Percentiles rank a stretch among this genome's conserved stretches.
phyloP scores from a whole-genome alignment of 768 basidiomycete species.

The Pleurotus eryngii region DNA sequence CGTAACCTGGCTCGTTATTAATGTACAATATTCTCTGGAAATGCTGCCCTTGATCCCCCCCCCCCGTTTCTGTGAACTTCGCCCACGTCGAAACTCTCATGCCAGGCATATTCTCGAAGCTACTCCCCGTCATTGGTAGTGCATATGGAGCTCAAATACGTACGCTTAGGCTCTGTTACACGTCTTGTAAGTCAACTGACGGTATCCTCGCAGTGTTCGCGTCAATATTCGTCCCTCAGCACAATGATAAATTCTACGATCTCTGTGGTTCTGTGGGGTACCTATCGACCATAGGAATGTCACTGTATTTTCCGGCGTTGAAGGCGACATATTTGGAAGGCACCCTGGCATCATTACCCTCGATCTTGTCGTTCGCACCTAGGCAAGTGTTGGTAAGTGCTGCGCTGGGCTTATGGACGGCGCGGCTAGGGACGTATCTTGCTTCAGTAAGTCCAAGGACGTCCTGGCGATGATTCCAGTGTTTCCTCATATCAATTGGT shows the following conservation, averaged over 20 bases:
- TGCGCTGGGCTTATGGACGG: conserved; percentile 57
- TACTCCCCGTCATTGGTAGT: conserved; percentile 45
- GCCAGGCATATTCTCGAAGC: conserved; percentile 41
- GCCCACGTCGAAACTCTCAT: not conserved
- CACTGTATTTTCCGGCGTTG: conserved; percentile 59
- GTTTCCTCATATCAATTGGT: not conserved
- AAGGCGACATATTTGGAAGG: conserved; percentile 45
- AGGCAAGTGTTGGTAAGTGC: conserved; percentile 59
- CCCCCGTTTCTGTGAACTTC: not conserved
- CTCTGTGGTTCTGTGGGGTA: conserved; percentile 65
- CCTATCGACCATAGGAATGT: conserved; percentile 55
- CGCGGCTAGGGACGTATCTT: conserved; percentile 61
- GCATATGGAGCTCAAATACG: conserved; percentile 52
- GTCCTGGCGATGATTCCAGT: too few relatives aligned
- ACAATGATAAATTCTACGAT: conserved; percentile 67
- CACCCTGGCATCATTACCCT: conserved; percentile 33
- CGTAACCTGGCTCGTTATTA: not conserved
- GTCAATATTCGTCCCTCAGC: conserved; percentile 58
- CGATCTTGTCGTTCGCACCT: conserved; percentile 48
- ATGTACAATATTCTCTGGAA: too few relatives aligned
- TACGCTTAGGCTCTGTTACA: conserved; percentile 19
- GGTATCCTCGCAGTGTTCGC: conserved; percentile 41
- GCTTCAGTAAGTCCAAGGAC: conserved; percentile 35
- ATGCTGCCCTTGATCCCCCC: not conserved
- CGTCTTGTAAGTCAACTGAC: not conserved